Conservation (phyloP, 768 basidiomycete species). For the Russula ochroleuca region DNA sequence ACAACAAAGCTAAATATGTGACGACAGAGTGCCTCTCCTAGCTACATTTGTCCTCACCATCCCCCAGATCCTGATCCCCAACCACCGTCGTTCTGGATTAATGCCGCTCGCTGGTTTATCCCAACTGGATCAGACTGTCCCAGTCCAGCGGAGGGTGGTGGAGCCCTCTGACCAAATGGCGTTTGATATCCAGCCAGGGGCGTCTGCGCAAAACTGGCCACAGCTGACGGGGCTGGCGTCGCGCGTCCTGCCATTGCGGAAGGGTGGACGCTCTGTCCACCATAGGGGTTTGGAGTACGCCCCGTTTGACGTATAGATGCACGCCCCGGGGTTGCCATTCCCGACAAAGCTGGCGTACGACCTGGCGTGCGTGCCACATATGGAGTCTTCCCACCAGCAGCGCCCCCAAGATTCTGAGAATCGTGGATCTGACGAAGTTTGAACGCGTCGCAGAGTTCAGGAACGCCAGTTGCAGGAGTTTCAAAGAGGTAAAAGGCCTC, state of each 20-base stretch:
- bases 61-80: constrained; percentile 36
- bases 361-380: constrained; percentile 79
- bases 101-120: constrained; percentile 62
- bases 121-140: constrained; percentile 46
- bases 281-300: constrained; percentile 80
- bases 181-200: constrained; percentile 35
- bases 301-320: constrained; percentile 68
- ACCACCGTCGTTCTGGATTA: constrained; percentile 50
- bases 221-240: constrained; percentile 33
- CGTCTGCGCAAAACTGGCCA: constrained; percentile 33
- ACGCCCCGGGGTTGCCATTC: constrained; percentile 64
- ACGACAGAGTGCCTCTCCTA: constrained; percentile 22
- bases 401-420: constrained; percentile 56
- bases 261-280: constrained; percentile 37
- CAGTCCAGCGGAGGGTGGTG: constrained; percentile 41
- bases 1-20: constrained; percentile 25
- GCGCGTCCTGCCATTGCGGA: constrained; percentile 34
- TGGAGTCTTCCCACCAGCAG: constrained; percentile 71
- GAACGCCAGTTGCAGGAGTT: constrained; percentile 84
- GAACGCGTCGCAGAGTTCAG: constrained; percentile 95
- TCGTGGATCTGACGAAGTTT: constrained; percentile 80
- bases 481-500: constrained; percentile 89
- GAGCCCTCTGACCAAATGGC: constrained; percentile 44
- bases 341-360: constrained; percentile 51
- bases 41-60: constrained; percentile 29